Evolutionary conservation across 2,329 filamentous ascomycete species (phyloP), one percentile per base, ranked within the genome.

Genomic region (Ceratocystis ficicola): DNA sequence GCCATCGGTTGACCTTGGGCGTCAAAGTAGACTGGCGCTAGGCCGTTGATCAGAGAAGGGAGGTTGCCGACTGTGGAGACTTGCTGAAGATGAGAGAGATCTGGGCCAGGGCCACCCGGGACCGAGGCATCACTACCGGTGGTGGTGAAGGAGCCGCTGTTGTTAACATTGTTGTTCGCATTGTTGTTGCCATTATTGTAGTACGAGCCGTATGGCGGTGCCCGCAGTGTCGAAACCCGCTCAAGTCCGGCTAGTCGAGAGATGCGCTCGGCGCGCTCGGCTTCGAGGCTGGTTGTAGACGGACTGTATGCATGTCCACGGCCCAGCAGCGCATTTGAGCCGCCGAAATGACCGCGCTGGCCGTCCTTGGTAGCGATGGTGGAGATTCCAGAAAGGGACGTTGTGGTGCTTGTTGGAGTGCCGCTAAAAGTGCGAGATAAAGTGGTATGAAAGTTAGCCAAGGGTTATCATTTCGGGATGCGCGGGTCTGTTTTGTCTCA

Each of bases 321-420:
- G 68, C 79, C 79, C 66, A 82, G 79, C 67, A 75, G 75, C 67
- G 83, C 81, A n/a, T 65, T 71, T 7, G 73, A 73, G 25, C 67
- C 44, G 66, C 80, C 76, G 65, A 86, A 81, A 73, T 91, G 85
- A 69, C 93, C 93, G 68, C 90, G 89, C 73, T 96, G 90, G 71
- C 93, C 93, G 74, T 97, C 93, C 76, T 96, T 96, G 80, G 96
- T 96, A 63, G 93, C 93, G 12, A 90, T 94, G 20, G 93, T 96
- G 17, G 90, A 95, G 61, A 97, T 83, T 50, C 91, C 87, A 30
- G 90, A 96, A 72, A 97, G 86, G 63, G 91, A 95, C 12, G 92
- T 96, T 2, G 90, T 95, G 50, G 89, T 88, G 70, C 90, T 95
- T 70, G 94, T 96, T 2, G 93, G 93, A 2, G 93, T 97, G 72